A percentile compares a stretch with the other conserved stretches of the same genome.
phyloP scores from a whole-genome alignment of 2,329 filamentous ascomycete genomes.

The Dactylonectria estremocensis region DNA sequence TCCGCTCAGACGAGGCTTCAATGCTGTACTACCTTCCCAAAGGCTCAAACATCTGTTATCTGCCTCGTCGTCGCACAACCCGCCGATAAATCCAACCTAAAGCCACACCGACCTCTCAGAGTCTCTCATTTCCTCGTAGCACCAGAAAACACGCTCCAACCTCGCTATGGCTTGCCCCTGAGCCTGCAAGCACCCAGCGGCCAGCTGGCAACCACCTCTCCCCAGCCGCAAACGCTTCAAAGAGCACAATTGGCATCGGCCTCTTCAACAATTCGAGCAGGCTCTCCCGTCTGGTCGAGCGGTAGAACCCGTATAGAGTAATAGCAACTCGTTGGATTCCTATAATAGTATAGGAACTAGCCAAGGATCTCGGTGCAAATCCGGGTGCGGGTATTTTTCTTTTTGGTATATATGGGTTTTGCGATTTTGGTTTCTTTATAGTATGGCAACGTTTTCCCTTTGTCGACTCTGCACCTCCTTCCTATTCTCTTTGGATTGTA shows the following conservation, averaged over 20 bases:
- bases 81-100: background rate
- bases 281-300: conserved; percentile 38
- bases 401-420: conserved; percentile 16
- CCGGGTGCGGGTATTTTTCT: conserved; percentile 52
- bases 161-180: conserved; percentile 19
- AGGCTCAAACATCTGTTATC: no score
- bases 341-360: conserved; percentile 50
- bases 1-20: no score
- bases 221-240: conserved; percentile 26
- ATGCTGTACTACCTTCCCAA: no score
- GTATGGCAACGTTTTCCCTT: background rate
- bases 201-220: conserved; percentile 35
- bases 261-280: conserved; percentile 33
- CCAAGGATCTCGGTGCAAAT: conserved; percentile 57
- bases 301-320: conserved; percentile 54
- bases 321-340: conserved; percentile 57
- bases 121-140: background rate
- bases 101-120: background rate
- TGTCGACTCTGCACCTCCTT: background rate
- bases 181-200: conserved; percentile 32
- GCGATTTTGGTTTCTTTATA: background rate
- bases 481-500: background rate
- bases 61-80: background rate
- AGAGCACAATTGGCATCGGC: conserved; percentile 23
- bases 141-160: background rate